phyloP scores from a whole-genome alignment of 2,329 filamentous ascomycete genomes.

The Diplodia seriata region DNA sequence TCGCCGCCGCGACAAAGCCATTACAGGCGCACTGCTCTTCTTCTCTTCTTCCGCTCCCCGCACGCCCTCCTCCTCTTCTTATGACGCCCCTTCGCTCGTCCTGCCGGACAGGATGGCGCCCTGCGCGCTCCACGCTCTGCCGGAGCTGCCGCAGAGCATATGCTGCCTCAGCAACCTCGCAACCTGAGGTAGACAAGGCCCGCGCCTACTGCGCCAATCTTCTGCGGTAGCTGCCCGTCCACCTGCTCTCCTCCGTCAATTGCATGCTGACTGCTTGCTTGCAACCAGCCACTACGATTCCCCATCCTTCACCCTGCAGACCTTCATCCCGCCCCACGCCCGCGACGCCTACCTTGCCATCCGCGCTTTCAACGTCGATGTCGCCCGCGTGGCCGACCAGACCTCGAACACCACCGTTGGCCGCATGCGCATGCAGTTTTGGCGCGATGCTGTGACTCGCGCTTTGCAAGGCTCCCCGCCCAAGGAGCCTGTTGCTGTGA shows the following conservation, averaged over 20 bases:
- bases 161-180: slow-evolving; percentile 38
- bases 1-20: slow-evolving; percentile 24
- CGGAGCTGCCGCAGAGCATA: slow-evolving; percentile 27
- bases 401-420: slow-evolving; percentile 89
- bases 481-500: slow-evolving; percentile 87
- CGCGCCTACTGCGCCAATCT: slow-evolving; percentile 66
- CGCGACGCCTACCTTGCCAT: slow-evolving; percentile 88
- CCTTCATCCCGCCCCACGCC: slow-evolving; percentile 78
- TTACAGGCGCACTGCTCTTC: slow-evolving; percentile 17
- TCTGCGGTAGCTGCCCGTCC: slow-evolving; percentile 54
- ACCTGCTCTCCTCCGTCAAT: background rate
- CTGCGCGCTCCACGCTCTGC: slow-evolving; percentile 13
- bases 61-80: slow-evolving; percentile 2
- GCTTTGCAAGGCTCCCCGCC: slow-evolving; percentile 80
- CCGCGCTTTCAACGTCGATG: slow-evolving; percentile 89
- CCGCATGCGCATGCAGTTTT: slow-evolving; percentile 91
- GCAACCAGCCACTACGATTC: slow-evolving; percentile 78
- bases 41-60: background rate
- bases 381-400: slow-evolving; percentile 86
- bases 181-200: slow-evolving; percentile 61
- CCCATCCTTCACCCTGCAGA: slow-evolving; percentile 83
- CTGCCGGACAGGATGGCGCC: slow-evolving; percentile 24
- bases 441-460: slow-evolving; percentile 82
- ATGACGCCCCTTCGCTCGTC: slow-evolving; percentile 15
- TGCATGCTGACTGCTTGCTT: background rate